phyloP scores from a whole-genome alignment of 495 filamentous ascomycete genomes.

The Articulospora tetracladia region DNA sequence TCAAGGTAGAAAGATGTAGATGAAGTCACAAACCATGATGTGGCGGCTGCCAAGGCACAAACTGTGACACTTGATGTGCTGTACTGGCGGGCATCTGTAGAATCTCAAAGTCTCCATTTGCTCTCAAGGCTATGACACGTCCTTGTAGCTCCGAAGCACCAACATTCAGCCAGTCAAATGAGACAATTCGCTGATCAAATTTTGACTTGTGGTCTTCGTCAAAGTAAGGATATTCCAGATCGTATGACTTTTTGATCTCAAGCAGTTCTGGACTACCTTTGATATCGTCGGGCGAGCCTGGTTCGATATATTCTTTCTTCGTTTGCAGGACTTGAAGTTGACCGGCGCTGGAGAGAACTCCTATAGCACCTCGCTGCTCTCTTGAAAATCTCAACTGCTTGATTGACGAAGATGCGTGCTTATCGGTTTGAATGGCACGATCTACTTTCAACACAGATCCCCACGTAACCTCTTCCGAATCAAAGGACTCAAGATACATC shows the following conservation, averaged over 20 bases:
- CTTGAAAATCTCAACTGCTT: slow-evolving; percentile 79
- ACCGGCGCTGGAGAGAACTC: slow-evolving; percentile 71
- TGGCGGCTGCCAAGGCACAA: slow-evolving; percentile 33
- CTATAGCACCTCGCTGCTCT: slow-evolving; percentile 68
- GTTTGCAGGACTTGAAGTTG: slow-evolving; percentile 72
- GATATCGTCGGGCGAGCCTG: slow-evolving; percentile 30
- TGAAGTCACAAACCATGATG: slow-evolving; percentile 5
- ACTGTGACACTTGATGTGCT: slow-evolving; percentile 42
- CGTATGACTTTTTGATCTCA: slow-evolving; percentile 47
- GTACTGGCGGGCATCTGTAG: slow-evolving; percentile 57
- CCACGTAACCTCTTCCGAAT: slow-evolving; percentile 46
- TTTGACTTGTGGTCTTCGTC: slow-evolving; percentile 34
- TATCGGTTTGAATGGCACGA: slow-evolving; percentile 53
- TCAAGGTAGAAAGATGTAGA: slow-evolving; percentile 12
- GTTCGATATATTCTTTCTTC: slow-evolving; percentile 54
- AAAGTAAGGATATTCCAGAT: slow-evolving; percentile 47
- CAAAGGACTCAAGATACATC: slow-evolving; percentile 42
- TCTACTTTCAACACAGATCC: slow-evolving; percentile 63
- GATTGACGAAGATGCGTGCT: slow-evolving; percentile 45
- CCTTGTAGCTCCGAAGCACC: slow-evolving; percentile 56
- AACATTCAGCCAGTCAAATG: slow-evolving; percentile 80
- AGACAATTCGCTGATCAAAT: slow-evolving; percentile 65
- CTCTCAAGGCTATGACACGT: slow-evolving; percentile 62
- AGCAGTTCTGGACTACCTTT: slow-evolving; percentile 45
- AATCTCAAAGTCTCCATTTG: slow-evolving; percentile 63